Base-by-base conservation (phyloP, 2,329 filamentous ascomycete species). In the Fusarium pininemorale region DNA sequence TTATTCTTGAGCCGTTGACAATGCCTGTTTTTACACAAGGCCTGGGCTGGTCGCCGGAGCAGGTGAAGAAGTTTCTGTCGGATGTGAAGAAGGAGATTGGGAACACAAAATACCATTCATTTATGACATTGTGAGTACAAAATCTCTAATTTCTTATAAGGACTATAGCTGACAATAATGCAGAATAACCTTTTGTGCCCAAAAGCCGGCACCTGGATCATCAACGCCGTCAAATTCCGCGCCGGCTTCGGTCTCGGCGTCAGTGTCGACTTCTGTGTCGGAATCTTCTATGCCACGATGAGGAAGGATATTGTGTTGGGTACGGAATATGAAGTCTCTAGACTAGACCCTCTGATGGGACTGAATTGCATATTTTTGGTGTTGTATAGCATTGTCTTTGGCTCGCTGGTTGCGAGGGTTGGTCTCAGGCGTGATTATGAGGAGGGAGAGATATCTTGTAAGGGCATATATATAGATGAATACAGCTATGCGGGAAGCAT, bases 51-150 rank as follows among this genome's bases (percentile, higher is more conserved):
- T 28, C 70, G 56, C 58, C 65, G 5, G 75, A 77, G 2, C 8
- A 77, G 51, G 68, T 77, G 0, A 72, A 67, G 38, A 39, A 50
- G 32, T 69, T 77, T 63, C 47, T 77, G 38, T 35, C 3, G 8
- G 70, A 77, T n/a, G 75, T 77, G 48, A 63, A 64, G 56, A 69
- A 50, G 54, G 75, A 77, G 53, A 66, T 77, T 70, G 60, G 41
- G 18, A 72, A 77, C 38, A 77, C 63, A 26, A 42, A 75, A 55
- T 77, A 77, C 37, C 75, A 77, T 59, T 77, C 75, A 24, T 77
- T 72, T 56, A 77, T 77, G 75, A 77, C 75, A 22, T 60, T 77
- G 75, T 77, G 37, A 73, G 75, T 71, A 51, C 41, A 2, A 56
- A 42, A 20, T 26, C 24, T 26, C 24, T 26, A 26, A 26, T 26